Base-by-base conservation (phyloP, 371 early-diverging fungal genomes). In the Syncephalastrum contaminatum region DNA sequence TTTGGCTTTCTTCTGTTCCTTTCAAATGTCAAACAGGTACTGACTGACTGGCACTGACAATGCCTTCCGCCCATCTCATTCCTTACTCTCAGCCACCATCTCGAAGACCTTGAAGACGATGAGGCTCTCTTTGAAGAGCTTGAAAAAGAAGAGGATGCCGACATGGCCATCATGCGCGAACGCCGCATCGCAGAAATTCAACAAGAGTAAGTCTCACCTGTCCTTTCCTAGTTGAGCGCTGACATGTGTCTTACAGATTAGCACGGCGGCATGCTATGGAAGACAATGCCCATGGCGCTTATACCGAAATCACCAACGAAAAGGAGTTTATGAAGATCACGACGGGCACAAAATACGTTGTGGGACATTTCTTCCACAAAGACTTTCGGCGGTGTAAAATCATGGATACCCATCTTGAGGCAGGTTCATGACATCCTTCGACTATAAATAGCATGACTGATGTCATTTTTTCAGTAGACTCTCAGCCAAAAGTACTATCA, bases 371-470 rank as follows among this genome's bases (percentile, higher is more conserved):
- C 63, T 91, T 77, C 48, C 96, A 95, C 63, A 80, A 86, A 48
- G 94, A 96, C 58, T 98, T 97, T 73, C 83, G 93, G 58, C 82
- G 95, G 43, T 97, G 99, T 64, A 85, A 91, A 66, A 92, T 97
- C 47, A 87, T 98, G 75, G 95, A 97, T 72, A 85, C 74, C 56
- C 97, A 98, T 70, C 66, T 97, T 46, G 85, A 86, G 66, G 87
- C 88, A 72, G 41, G 52, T 21, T 24, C 46, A 16, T 39, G 7
- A 10, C 22, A n/a, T 15, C 15, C 20, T 4, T 3, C 4, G 43
- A 36, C 46, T 24, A 20, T 51, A 3, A 21, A 1, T 16, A 6
- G 20, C n/a, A 22, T 27, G 22, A 20, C 15, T 39, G 39, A 14
- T 19, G 16, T 46, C 3, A 16, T 41, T 8, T 42, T 40, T 6